phyloP scores from a whole-genome alignment of 805 yeast genomes.

The Blastobotrys mokoenaii region DNA sequence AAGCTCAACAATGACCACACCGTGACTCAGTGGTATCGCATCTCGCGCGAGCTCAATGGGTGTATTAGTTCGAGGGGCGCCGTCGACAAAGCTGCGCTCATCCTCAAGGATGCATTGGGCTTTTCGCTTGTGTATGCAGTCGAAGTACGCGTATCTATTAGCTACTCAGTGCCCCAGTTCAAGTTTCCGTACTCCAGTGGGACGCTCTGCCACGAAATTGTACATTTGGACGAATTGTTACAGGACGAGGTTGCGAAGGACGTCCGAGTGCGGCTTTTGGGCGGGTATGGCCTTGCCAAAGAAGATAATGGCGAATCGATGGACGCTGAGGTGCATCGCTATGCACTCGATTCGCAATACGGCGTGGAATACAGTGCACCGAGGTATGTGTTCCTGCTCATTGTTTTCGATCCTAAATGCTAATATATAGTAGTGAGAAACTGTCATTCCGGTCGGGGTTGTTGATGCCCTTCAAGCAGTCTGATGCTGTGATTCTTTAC shows the following conservation, averaged over 20 bases:
- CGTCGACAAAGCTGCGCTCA: conserved; percentile 20
- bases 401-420: too few relatives aligned
- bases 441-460: conserved; percentile 15
- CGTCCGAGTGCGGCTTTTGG: conserved; percentile 13
- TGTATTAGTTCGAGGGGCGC: conserved; percentile 19
- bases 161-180: conserved; percentile 3
- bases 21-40: conserved; percentile 21
- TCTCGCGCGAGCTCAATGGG: conserved; percentile 18
- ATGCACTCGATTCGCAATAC: conserved; percentile 14
- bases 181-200: background rate
- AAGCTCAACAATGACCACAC: conserved; percentile 11
- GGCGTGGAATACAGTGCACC: conserved; percentile 17
- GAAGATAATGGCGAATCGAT: conserved; percentile 7
- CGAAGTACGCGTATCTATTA: conserved; percentile 14
- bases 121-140: conserved; percentile 21
- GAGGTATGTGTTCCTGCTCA: background rate
- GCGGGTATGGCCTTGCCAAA: conserved; percentile 11
- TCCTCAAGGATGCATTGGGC: conserved; percentile 19
- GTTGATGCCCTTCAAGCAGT: conserved; percentile 17
- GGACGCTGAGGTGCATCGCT: conserved; percentile 14
- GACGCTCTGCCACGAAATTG: background rate
- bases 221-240: conserved; percentile 1
- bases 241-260: conserved; percentile 5
- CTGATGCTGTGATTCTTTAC: background rate
- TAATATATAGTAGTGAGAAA: conserved; percentile 1